phyloP scores from a whole-genome alignment of 78 protist genomes.

The Dictyostelium brefeldianum region DNA sequence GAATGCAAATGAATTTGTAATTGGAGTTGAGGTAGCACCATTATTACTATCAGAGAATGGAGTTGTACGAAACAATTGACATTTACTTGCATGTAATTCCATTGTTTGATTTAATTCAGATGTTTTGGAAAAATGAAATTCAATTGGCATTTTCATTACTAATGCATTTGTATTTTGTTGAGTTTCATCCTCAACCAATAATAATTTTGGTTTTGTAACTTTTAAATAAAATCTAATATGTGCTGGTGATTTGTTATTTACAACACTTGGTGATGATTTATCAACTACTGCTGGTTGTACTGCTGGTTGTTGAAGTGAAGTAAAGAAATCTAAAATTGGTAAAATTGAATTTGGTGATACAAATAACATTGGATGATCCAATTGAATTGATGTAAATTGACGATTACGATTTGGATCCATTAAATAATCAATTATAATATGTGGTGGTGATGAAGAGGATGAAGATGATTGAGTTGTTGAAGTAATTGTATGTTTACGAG shows the following conservation, averaged over 20 bases:
- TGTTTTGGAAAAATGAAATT: conserved; percentile 48
- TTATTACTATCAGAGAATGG: conserved; percentile 71
- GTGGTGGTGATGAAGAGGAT: not conserved
- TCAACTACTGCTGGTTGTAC: not conserved
- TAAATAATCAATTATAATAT: not conserved
- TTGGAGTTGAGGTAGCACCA: conserved; percentile 53
- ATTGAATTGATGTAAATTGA: conserved; percentile 34
- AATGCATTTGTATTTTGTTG: conserved; percentile 70
- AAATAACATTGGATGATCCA: conserved; percentile 65
- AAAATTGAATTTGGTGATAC: conserved; percentile 57
- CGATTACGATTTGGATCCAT: conserved; percentile 21
- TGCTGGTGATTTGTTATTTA: conserved; percentile 16
- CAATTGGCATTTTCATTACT: conserved; percentile 77
- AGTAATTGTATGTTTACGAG: conserved; percentile 15
- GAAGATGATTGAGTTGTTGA: not conserved
- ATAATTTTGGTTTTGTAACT: conserved; percentile 62
- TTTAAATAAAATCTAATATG: conserved; percentile 48
- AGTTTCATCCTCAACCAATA: conserved; percentile 73
- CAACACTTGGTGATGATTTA: not conserved
- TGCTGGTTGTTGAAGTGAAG: conserved; percentile 22
- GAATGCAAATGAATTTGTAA: conserved; percentile 64
- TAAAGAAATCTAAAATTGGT: conserved; percentile 66
- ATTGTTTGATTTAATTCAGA: conserved; percentile 57
- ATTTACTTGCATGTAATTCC: conserved; percentile 60
- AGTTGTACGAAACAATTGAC: conserved; percentile 63